These are phyloP conservation scores for Candida sakaeoensis DNA, from an alignment of 805 yeast species.

Conservation along the genomic window DNA sequence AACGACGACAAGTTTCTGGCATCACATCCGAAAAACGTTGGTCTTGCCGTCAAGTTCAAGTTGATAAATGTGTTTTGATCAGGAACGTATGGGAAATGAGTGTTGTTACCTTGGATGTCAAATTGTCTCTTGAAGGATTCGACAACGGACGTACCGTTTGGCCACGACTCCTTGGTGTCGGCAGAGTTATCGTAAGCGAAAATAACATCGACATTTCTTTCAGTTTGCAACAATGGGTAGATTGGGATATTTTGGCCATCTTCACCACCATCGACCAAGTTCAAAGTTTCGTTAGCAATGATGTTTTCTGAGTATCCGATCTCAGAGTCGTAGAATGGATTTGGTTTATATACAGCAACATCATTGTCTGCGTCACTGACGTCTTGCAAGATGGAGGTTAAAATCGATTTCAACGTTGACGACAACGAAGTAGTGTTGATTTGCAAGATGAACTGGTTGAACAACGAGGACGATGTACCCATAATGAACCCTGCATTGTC, in stretches of 20 bases:
- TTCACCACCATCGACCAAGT: slow-evolving; percentile 42
- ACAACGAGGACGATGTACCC: slow-evolving; percentile 38
- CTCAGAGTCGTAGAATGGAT: slow-evolving; percentile 32
- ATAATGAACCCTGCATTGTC: slow-evolving; percentile 38
- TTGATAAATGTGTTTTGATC: slow-evolving; percentile 58
- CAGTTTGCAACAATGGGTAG: slow-evolving; percentile 36
- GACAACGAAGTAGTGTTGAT: slow-evolving; percentile 16
- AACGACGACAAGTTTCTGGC: slow-evolving; percentile 57
- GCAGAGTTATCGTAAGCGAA: slow-evolving; percentile 42
- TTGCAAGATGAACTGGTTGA: slow-evolving; percentile 31
- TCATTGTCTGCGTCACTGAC: slow-evolving; percentile 28
- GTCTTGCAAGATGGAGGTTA: slow-evolving; percentile 21
- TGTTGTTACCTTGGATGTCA: slow-evolving; percentile 46
- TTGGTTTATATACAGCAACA: slow-evolving; percentile 38
- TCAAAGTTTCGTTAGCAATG: slow-evolving; percentile 25
- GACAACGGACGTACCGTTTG: slow-evolving; percentile 39
- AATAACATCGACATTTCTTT: slow-evolving; percentile 35
- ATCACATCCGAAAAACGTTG: slow-evolving; percentile 83
- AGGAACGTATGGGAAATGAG: slow-evolving; percentile 80
- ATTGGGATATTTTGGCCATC: slow-evolving; percentile 41
- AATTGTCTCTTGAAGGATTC: slow-evolving; percentile 34
- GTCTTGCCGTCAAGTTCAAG: slow-evolving; percentile 58
- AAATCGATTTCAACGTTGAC: slow-evolving; percentile 20
- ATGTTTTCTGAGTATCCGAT: slow-evolving; percentile 16
- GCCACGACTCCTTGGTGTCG: slow-evolving; percentile 38